Percentiles rank a stretch among this genome's conserved stretches.
Evolutionary conservation across 2,329 filamentous ascomycete species (phyloP).

Genomic region (Penicillium sp.): DNA sequence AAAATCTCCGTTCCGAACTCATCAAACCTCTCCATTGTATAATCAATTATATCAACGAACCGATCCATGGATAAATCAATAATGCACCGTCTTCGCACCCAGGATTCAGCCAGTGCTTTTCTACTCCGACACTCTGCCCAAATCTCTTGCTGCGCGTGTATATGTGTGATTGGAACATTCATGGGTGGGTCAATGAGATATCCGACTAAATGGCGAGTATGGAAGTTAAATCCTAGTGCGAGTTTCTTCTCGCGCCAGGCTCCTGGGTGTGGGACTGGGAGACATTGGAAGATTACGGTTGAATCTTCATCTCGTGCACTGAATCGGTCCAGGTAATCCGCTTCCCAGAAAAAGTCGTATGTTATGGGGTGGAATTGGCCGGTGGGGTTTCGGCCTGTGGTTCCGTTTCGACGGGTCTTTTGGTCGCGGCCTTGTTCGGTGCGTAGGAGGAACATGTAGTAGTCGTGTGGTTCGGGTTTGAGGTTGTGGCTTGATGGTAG

Average conservation of each 20-base stretch:
- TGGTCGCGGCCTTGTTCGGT: slow-evolving; percentile 7
- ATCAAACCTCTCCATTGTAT: slow-evolving; percentile 19
- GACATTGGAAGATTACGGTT: not conserved
- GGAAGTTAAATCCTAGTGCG: slow-evolving; percentile 34
- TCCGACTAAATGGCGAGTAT: slow-evolving; percentile 25
- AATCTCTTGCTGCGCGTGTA: slow-evolving; percentile 8
- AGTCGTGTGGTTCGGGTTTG: not conserved
- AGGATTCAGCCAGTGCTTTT: not conserved
- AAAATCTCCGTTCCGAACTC: slow-evolving; percentile 12
- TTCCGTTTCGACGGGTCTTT: not conserved
- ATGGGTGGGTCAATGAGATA: slow-evolving; percentile 32
- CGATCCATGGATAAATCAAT: slow-evolving; percentile 28
- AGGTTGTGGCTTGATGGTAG: not conserved
- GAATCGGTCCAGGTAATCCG: not conserved
- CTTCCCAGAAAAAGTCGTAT: not conserved
- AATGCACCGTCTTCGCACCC: slow-evolving; percentile 3
- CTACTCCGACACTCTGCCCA: slow-evolving; percentile 27
- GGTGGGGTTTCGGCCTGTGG: not conserved
- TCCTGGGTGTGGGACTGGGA: not conserved
- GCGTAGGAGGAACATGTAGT: slow-evolving; percentile 8
- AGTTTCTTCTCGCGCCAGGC: slow-evolving; percentile 22
- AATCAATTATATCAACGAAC: slow-evolving; percentile 26
- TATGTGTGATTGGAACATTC: not conserved
- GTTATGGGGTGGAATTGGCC: not conserved
- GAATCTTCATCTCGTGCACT: slow-evolving; percentile 1